Evolutionary conservation across 148 eudicot species (phyloP), one percentile per base, ranked within the genome.

Genomic region (Suaeda aralocaspica): DNA sequence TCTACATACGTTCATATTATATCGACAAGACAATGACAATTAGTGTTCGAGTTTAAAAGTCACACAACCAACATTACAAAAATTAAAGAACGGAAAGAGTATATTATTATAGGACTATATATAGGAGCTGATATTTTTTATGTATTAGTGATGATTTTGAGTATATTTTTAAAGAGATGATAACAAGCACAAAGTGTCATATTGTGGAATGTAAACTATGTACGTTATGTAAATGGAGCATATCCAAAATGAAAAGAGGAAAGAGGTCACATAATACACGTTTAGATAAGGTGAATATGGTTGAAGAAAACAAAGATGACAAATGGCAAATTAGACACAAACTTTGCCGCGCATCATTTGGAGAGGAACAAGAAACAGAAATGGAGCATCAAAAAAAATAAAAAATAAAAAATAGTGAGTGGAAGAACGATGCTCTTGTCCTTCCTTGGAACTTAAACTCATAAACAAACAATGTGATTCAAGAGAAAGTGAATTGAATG

Each of bases 381-480:
- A 59, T 57, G 72, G 72, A 67, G 30, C 70, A 52, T 21, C 55
- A 44, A 66, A 55, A 34, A 48, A 52, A 11, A 19, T 31, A 36
- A 66, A 36, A 26, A 16, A 15, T 2, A 59, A 76, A 70, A 77
- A 69, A 72, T 67, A 61, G 77, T 78, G 81, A 8, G 73, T 72
- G 77, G 69, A 78, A 36, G 25, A 44, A 73, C 70, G 51, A 78
- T 78, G 81, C 70, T 73, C 67, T 68, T 78, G 77, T 68, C 77
- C 25, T 46, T 73, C 81, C 81, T 78, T 57, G 81, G 81, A 78
- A 78, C 81, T 78, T 69, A 45, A 69, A 61, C 13, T 63, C n/a
- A 34, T 41, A 39, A 63, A 59, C 18, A 70, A n/a, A 15, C 25
- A 58, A 21, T 12, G n/a, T 5, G 15, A 15, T 13, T 46, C 49